Conservation (phyloP, 768 basidiomycete species). For the Phylloporus arenicola region DNA sequence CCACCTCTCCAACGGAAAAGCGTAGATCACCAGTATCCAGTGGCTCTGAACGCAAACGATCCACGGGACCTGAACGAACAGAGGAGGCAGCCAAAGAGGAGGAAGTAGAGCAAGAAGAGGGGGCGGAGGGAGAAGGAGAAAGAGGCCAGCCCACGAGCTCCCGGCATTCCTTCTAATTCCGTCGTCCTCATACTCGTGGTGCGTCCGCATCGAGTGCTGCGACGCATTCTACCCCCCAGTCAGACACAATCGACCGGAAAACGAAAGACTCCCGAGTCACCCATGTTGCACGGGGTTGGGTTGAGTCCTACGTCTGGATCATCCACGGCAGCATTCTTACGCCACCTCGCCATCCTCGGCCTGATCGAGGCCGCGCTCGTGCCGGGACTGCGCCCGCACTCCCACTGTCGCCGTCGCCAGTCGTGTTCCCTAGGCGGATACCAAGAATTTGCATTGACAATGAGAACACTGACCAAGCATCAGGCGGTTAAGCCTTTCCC, state of each 20-base stretch:
- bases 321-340: constrained; percentile 41
- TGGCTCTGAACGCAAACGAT: constrained; percentile 25
- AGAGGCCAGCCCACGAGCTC: constrained; percentile 67
- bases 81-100: constrained; percentile 19
- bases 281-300: constrained; percentile 39
- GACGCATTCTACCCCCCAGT: constrained; percentile 37
- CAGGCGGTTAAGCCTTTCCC: constrained; percentile 28
- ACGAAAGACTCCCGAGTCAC: constrained; percentile 51
- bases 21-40: constrained; percentile 25
- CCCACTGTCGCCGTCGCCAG: constrained; percentile 34
- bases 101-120: neutral
- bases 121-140: constrained; percentile 31
- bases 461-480: constrained; percentile 23
- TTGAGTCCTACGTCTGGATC: constrained; percentile 35
- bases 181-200: constrained; percentile 41
- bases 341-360: constrained; percentile 44
- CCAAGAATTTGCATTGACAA: constrained; percentile 27
- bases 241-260: constrained; percentile 58
- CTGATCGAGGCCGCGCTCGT: constrained; percentile 33
- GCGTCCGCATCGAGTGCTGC: constrained; percentile 35
- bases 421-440: constrained; percentile 25
- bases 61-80: constrained; percentile 25
- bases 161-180: constrained; percentile 66
- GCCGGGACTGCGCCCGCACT: constrained; percentile 38
- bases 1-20: constrained; percentile 38